These are phyloP conservation scores for Thielaviopsis punctulata DNA, from an alignment of 2,329 filamentous ascomycete species.

Conservation along the genomic window DNA sequence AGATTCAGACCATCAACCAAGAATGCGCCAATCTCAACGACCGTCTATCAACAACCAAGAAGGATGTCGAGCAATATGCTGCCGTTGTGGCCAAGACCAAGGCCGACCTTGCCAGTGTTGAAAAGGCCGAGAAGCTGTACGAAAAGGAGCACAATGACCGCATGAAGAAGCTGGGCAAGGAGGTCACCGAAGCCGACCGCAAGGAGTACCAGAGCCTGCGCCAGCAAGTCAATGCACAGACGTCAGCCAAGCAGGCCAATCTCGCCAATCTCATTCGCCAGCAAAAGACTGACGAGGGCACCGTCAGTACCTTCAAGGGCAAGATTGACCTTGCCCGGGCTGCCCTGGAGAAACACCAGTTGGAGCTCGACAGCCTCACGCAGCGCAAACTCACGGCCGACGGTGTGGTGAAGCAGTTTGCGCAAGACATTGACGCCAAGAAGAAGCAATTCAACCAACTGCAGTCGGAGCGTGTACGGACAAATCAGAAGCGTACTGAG, in stretches of 20 bases:
- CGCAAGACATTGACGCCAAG: slow-evolving; percentile 65
- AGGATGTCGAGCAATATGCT: slow-evolving; percentile 58
- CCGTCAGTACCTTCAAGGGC: slow-evolving; percentile 72
- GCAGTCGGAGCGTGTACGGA: slow-evolving; percentile 65
- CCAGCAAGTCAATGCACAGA: slow-evolving; percentile 68
- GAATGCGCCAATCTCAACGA: slow-evolving; percentile 52
- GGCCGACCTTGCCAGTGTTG: slow-evolving; percentile 67
- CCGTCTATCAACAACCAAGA: slow-evolving; percentile 52
- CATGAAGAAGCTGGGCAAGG: slow-evolving; percentile 70
- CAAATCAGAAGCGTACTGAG: slow-evolving; percentile 69
- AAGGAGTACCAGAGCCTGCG: slow-evolving; percentile 78
- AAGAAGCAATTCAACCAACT: slow-evolving; percentile 81
- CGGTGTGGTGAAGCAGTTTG: slow-evolving; percentile 46
- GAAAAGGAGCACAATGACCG: slow-evolving; percentile 75
- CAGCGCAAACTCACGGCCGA: slow-evolving; percentile 51
- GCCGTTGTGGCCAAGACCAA: slow-evolving; percentile 54
- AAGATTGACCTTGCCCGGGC: slow-evolving; percentile 68
- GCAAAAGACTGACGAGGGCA: slow-evolving; percentile 79
- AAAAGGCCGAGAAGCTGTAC: slow-evolving; percentile 78
- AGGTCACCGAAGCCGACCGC: slow-evolving; percentile 69
- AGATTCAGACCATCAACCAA: slow-evolving; percentile 60
- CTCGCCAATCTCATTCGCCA: slow-evolving; percentile 78
- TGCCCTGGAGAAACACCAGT: slow-evolving; percentile 54
- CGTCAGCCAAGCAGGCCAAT: slow-evolving; percentile 64
- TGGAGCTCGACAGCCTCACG: slow-evolving; percentile 50